Evolutionary conservation across 139 green algal genomes (phyloP).

Genomic region (Penium margaritaceum): DNA sequence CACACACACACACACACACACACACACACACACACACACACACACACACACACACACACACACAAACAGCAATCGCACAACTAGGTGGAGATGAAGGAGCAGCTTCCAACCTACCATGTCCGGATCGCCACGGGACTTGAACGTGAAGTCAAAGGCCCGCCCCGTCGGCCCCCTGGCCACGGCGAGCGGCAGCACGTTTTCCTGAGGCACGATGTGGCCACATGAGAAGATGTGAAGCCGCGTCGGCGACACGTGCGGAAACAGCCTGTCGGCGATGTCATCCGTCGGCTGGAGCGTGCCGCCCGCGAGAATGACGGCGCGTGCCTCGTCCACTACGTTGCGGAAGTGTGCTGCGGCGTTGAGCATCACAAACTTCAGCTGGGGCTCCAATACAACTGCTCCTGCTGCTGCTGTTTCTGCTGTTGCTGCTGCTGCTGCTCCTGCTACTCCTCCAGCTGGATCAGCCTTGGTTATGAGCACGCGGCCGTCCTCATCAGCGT

Average conservation of each 20-base stretch:
- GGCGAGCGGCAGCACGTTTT: conserved; percentile 61
- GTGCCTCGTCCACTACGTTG: conserved; percentile 22
- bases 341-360: conserved; percentile 56
- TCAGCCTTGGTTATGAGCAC: no score
- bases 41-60: no score
- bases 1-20: no score
- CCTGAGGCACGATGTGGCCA: conserved; percentile 72
- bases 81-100: no score
- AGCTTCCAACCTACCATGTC: conserved; percentile 60
- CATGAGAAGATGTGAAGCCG: conserved; percentile 66
- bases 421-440: neutral
- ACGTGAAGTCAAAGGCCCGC: conserved; percentile 39
- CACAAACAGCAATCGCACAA: no score
- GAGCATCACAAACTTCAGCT: conserved; percentile 72
- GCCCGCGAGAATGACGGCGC: conserved; percentile 76
- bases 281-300: conserved; percentile 79
- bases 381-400: neutral
- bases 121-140: conserved; percentile 41
- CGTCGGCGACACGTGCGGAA: conserved; percentile 46
- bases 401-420: neutral
- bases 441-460: no score
- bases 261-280: conserved; percentile 57
- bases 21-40: no score
- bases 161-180: conserved; percentile 62
- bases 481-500: conserved; percentile 72